A percentile compares a stretch with the other conserved stretches of the same genome.
These are phyloP conservation scores for Ascosphaera pollenicola DNA, from an alignment of 2,329 filamentous ascomycete genomes.

Conservation along the genomic window DNA sequence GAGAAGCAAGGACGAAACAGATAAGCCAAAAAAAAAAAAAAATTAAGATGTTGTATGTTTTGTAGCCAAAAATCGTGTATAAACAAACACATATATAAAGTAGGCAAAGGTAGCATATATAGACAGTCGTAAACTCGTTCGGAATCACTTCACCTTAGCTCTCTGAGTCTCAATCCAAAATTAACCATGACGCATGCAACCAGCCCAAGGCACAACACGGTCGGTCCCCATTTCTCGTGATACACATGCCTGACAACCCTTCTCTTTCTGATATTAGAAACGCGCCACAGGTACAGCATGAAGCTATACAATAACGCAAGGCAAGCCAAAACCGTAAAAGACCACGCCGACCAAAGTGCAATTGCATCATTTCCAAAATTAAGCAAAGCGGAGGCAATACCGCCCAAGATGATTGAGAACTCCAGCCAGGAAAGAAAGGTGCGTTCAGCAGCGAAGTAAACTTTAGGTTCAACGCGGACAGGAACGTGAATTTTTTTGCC, in stretches of 20 bases:
- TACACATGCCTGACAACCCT: constrained; percentile 55
- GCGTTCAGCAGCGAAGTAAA: constrained; percentile 95
- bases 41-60: no score
- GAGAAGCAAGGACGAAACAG: no score
- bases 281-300: constrained; percentile 69
- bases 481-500: constrained; percentile 88
- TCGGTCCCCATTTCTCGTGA: constrained; percentile 78
- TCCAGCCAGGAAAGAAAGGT: constrained; percentile 99
- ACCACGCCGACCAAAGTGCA: constrained; percentile 47
- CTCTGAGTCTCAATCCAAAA: constrained; percentile 55
- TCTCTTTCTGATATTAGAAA: constrained; percentile 60
- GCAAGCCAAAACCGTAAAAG: constrained; percentile 66
- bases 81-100: no score
- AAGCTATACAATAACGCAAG: constrained; percentile 64
- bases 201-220: constrained; percentile 48
- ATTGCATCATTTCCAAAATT: constrained; percentile 47
- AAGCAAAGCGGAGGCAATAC: constrained; percentile 62
- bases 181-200: constrained; percentile 56
- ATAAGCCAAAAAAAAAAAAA: no score
- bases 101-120: no score
- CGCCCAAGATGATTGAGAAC: constrained; percentile 83
- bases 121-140: no score
- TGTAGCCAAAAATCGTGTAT: no score
- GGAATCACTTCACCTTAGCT: constrained; percentile 21
- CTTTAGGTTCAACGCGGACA: constrained; percentile 85